Conservation (phyloP, 768 basidiomycete species). For the Heimioporus sp. region DNA sequence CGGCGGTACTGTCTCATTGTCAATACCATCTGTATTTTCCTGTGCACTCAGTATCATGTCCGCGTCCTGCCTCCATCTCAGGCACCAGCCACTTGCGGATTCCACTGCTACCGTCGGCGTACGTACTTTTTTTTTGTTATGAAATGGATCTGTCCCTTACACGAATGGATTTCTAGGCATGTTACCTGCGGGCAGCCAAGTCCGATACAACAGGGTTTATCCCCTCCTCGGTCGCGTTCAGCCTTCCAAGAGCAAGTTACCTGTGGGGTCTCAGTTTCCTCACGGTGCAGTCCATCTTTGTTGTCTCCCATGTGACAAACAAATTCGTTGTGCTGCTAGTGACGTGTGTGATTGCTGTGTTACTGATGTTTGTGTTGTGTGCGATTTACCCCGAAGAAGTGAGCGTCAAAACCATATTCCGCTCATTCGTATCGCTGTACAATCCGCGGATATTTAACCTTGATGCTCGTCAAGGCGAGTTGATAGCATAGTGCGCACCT, state of each 20-base stretch:
- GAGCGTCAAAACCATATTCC: background rate
- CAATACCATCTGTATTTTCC: conserved; percentile 22
- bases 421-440: conserved; percentile 2
- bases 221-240: conserved; percentile 46
- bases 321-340: conserved; percentile 10
- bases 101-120: conserved; percentile 43
- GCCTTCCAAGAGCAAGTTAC: conserved; percentile 52
- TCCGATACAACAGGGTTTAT: conserved; percentile 46
- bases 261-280: conserved; percentile 44
- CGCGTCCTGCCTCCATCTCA: conserved; percentile 27
- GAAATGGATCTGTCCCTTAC: background rate
- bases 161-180: conserved; percentile 24
- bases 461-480: background rate
- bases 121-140: conserved; percentile 13
- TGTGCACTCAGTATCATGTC: conserved; percentile 27
- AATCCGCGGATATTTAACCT: conserved; percentile 2
- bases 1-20: conserved; percentile 21
- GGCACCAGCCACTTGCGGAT: conserved; percentile 20
- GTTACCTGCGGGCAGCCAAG: conserved; percentile 33
- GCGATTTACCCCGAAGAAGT: conserved; percentile 15
- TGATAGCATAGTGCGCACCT: too few relatives aligned
- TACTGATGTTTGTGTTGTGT: conserved; percentile 8
- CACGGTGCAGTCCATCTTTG: conserved; percentile 25
- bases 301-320: conserved; percentile 10
- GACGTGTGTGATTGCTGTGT: conserved; percentile 3